Conservation (phyloP, 129 eudicot genomes). For the Chrysanthemum seticuspe region DNA sequence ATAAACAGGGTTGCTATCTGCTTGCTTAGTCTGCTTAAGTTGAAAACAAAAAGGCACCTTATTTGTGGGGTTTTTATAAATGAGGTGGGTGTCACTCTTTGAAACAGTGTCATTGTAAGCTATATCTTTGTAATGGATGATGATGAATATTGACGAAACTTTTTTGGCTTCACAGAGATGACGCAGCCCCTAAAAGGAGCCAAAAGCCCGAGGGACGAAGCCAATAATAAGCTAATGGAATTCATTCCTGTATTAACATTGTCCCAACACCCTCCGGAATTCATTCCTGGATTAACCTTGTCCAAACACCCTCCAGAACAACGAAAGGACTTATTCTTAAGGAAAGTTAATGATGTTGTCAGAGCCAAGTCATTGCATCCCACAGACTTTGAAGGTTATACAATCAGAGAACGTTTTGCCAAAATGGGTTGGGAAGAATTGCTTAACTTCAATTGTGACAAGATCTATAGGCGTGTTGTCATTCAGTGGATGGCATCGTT, state of each 20-base stretch:
- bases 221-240: too few species aligned
- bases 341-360: not conserved
- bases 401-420: conserved; percentile 15
- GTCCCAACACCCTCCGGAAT: not conserved
- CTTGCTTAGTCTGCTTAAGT: too few species aligned
- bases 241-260: not conserved
- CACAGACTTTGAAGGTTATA: conserved; percentile 7
- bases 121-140: not conserved
- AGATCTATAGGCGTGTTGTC: conserved; percentile 1
- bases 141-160: too few species aligned
- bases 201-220: too few species aligned
- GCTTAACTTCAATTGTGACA: conserved; percentile 12
- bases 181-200: too few species aligned
- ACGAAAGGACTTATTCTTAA: not conserved
- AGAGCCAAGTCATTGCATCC: conserved; percentile 2
- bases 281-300: not conserved
- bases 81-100: too few species aligned
- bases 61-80: too few species aligned
- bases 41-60: too few species aligned
- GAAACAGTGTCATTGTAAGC: not conserved
- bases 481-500: not conserved
- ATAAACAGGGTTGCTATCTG: too few species aligned
- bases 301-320: not conserved
- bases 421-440: conserved; percentile 14
- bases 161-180: too few species aligned